Base-by-base conservation (phyloP, 2,329 filamentous ascomycete species). In the Trichoderma atroviride region DNA sequence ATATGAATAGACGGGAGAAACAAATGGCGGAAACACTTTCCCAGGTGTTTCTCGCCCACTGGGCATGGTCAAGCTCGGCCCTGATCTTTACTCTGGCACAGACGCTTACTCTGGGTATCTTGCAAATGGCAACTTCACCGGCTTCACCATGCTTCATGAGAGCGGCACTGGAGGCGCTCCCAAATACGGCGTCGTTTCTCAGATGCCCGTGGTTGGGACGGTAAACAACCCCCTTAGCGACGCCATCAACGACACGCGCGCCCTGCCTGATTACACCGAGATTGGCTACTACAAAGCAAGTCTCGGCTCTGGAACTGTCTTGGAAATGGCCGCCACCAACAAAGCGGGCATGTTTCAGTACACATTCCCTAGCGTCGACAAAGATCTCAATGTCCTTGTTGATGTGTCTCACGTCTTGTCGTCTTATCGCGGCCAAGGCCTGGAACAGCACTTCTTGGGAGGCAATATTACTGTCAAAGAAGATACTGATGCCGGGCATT, bases 131-230 rank as follows among this genome's bases (percentile, higher is more conserved):
- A 82, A 84, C 37, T 85, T 89, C 72, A 86, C 83, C 2, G 88
- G 86, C 22, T 89, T 89, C 76, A 87, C 85, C 69, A 82, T 90
- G 84, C 86, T 90, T 74, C 89, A 91, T 72, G 88, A 90, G 75
- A 87, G 85, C 70, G 89, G 89, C 3, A 92, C 89, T 0, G 90
- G 90, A 9, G 90, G 90, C 1, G 88, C 88, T 1, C 88, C 90
- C 0, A 92, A 91, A 76, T 92, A 92, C 70, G 90, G 90, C 5
- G 87, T 90, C 1, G 85, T 89, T 37, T 81, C 86, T 1, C 88
- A 89, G 76, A 82, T 89, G 77, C 88, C 87, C 0, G 77, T 87
- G 0, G 74, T 84, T 0, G 86, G 86, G 0, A 75, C 75, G 19
- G 77, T 88, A 53, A 74, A 72, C 9, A 85, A 91, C 69, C 88